Base-by-base conservation (phyloP, 1,284 basidiomycete species). In the Chalciporus sp. region DNA sequence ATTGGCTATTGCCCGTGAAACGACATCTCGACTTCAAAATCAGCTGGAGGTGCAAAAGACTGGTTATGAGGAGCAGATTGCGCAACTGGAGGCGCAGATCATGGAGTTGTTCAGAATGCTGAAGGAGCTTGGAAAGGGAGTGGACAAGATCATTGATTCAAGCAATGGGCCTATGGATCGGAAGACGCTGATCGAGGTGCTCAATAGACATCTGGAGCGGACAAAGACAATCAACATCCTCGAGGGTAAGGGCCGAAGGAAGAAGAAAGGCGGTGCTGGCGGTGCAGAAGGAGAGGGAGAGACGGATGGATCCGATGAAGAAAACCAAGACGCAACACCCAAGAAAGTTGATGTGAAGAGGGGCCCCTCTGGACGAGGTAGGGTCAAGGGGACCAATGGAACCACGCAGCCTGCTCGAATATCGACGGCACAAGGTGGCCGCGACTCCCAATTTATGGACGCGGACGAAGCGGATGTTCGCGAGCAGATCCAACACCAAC, bases 81-180 rank as follows among this genome's bases (percentile, higher is more conserved):
- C 84, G 1, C 91, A 94, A 67, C 84, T 98, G 16, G 94, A 98
- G 69, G 81, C 90, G 7, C 93, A 97, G 76, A 95, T 96, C 57
- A 85, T 93, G 77, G 95, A 98, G 71, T 73, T 98, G 17, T 98
- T 96, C 77, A 82, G 90, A 60, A 95, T 96, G 90, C 78, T 97
- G 45, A 91, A 87, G 67, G 90, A 95, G 64, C 82, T 90, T 29
- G 86, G 87, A 29, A 84, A 85, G 57, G 86, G 90, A 7, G 85
- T 93, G 44, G 84, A 90, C 59, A 83, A 86, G 51, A 84, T 90
- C 53, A 76, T 92, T 49, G 90, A 86, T 63, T 76, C 67, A 58
- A 78, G 75, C 54, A 75, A 76, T 10, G 82, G 82, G 16, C 74
- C 76, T 16, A 86, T 94, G 80, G 88, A 94, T 70, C 81, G 93